These are phyloP conservation scores for Heterobasidion irregulare DNA, from an alignment of 1,284 basidiomycete species.

Conservation along the genomic window DNA sequence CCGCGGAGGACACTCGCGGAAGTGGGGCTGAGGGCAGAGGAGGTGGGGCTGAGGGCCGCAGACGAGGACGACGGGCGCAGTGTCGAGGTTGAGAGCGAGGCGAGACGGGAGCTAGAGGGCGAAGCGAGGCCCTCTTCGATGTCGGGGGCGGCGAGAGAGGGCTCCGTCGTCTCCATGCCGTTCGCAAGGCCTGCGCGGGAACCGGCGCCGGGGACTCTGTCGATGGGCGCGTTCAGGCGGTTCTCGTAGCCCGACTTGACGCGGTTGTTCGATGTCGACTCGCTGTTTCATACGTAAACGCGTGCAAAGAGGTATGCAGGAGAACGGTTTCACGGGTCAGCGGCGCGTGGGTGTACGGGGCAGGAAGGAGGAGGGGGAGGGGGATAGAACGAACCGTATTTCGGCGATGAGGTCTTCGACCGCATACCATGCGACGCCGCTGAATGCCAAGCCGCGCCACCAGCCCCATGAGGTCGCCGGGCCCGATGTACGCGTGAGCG, in stretches of 20 bases:
- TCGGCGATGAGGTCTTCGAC: slow-evolving; percentile 74
- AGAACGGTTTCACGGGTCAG: neutral
- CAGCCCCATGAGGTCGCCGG: slow-evolving; percentile 60
- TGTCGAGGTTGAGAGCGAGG: neutral
- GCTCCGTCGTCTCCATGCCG: slow-evolving; percentile 52
- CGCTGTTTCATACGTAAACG: slow-evolving; percentile 28
- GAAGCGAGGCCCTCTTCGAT: slow-evolving; percentile 34
- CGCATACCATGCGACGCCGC: slow-evolving; percentile 62
- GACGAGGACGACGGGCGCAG: neutral
- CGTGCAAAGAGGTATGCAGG: neutral
- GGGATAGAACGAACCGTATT: slow-evolving; percentile 46
- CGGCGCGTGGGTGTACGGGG: neutral
- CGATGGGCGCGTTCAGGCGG: slow-evolving; percentile 48
- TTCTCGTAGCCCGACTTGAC: slow-evolving; percentile 59
- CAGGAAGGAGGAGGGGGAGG: slow-evolving; percentile 1
- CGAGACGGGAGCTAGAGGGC: slow-evolving; percentile 1
- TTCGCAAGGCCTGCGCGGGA: slow-evolving; percentile 54
- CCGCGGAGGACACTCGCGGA: neutral
- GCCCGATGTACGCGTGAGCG: slow-evolving; percentile 60
- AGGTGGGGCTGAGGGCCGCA: too few species aligned
- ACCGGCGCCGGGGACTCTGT: slow-evolving; percentile 59
- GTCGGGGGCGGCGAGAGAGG: slow-evolving; percentile 38
- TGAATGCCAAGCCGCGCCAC: slow-evolving; percentile 62
- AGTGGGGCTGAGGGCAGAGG: too few species aligned
- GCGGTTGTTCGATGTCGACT: slow-evolving; percentile 66